These are phyloP conservation scores for Picochlorum sp. DNA, from an alignment of 139 green algal genomes.

Conservation along the genomic window DNA sequence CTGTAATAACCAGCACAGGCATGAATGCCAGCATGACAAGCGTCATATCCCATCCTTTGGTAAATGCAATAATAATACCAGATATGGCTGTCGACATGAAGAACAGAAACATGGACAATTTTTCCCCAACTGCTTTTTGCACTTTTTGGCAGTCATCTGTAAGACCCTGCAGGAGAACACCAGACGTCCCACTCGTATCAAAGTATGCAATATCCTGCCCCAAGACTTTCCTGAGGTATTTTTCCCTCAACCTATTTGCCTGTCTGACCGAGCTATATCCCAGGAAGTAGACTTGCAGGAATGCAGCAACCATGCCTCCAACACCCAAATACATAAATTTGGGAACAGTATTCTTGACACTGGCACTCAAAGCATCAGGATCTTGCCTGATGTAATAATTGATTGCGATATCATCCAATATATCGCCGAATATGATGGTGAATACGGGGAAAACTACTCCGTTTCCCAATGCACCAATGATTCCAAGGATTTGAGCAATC, in stretches of 20 bases:
- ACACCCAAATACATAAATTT: slow-evolving; percentile 65
- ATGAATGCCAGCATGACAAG: slow-evolving; percentile 64
- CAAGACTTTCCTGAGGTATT: slow-evolving; percentile 54
- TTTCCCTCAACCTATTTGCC: slow-evolving; percentile 25
- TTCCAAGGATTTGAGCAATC: slow-evolving; percentile 20
- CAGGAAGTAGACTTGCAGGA: slow-evolving; percentile 37
- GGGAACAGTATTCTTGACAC: slow-evolving; percentile 26
- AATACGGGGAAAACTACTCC: slow-evolving; percentile 49
- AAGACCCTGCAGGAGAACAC: slow-evolving; percentile 52
- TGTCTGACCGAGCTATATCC: slow-evolving; percentile 27
- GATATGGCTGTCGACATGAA: slow-evolving; percentile 31
- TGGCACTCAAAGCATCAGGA: neutral
- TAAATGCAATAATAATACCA: slow-evolving; percentile 47
- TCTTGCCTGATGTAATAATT: neutral
- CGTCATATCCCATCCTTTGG: slow-evolving; percentile 64
- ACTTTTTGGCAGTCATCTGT: slow-evolving; percentile 60
- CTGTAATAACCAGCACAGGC: slow-evolving; percentile 51
- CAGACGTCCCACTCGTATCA: slow-evolving; percentile 54
- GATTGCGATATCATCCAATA: slow-evolving; percentile 33
- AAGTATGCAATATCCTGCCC: slow-evolving; percentile 81
- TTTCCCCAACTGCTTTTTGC: slow-evolving; percentile 55
- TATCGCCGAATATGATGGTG: slow-evolving; percentile 53
- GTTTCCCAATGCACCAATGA: slow-evolving; percentile 19
- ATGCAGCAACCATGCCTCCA: slow-evolving; percentile 27
- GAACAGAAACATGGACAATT: slow-evolving; percentile 28